Evolutionary conservation across 352 stramenopile genomes (phyloP), one percentile per base, ranked within the genome.

Genomic region (Phytopythium kandeliae): DNA sequence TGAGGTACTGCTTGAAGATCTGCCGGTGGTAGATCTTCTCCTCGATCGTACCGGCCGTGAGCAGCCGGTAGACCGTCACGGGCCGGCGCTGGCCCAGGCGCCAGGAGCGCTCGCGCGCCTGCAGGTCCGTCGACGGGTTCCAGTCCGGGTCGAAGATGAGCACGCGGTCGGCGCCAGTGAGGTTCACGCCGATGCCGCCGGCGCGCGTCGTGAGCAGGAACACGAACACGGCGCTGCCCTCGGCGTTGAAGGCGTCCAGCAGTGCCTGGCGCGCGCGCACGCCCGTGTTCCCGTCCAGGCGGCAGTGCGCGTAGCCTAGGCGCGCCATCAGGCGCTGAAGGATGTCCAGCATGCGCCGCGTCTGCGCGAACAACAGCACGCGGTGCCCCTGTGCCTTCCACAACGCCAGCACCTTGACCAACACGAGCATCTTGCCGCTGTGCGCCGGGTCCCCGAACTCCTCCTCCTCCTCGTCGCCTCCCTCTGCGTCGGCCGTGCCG

Each of bases 21-120:
- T 98, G 95, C 0, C 97, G 71, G 56, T 99, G 96, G 71, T 99
- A 99, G 43, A 99, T 99, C 58, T 99, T 99, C 62, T 99, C 97
- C 72, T 99, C 97, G 53, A 99, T 98, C 22, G 97, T 99, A 5
- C 97, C 97, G 33, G 85, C 91, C 34, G 90, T 98, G 51, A 99
- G 97, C 1, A 99, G 66, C 1, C 85, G 61, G 44, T 93, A 95
- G 17, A 95, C 86, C 8, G 83, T 94, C n/a, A 95, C 85, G 31
- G 73, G 74, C 56, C 91, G 92, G 17, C 74, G 85, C 56, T 95
- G 85, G 0, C 85, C 85, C 36, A 99, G 92, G 12, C 97, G 75
- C 92, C 94, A 99, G 31, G 95, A 92, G n/a, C 97, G 86, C 59
- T 99, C 97, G 17, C 95, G 73, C n/a, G 97, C 96, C 74, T 98